Percentiles rank a stretch among this genome's conserved stretches.
phyloP scores from a whole-genome alignment of 345 rosid genomes.

The Aquilaria yunnanensis region DNA sequence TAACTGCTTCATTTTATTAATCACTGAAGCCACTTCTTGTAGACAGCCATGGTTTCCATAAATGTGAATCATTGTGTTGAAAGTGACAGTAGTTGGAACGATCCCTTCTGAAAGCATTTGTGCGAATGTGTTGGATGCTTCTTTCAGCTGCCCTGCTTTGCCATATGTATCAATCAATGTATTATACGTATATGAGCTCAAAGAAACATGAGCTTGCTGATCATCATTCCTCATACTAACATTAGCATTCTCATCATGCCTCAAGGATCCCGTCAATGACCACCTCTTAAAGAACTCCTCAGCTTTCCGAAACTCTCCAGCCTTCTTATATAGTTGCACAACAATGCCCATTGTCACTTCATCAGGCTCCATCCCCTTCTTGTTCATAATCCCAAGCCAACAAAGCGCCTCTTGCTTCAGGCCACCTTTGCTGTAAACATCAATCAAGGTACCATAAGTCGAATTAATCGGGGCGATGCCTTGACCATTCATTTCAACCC shows the following conservation, averaged over 20 bases:
- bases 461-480: slow-evolving; percentile 60
- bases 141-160: slow-evolving; percentile 65
- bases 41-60: slow-evolving; percentile 66
- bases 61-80: slow-evolving; percentile 82
- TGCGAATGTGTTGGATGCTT: slow-evolving; percentile 58
- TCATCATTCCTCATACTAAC: slow-evolving; percentile 14
- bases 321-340: slow-evolving; percentile 85
- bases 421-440: slow-evolving; percentile 86
- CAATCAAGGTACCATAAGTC: slow-evolving; percentile 83
- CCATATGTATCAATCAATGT: slow-evolving; percentile 88
- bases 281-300: slow-evolving; percentile 75
- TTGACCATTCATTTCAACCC: slow-evolving; percentile 58
- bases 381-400: slow-evolving; percentile 77
- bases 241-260: slow-evolving; percentile 16
- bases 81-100: slow-evolving; percentile 78
- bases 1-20: slow-evolving; percentile 70
- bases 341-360: slow-evolving; percentile 77
- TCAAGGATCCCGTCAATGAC: slow-evolving; percentile 41
- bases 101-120: slow-evolving; percentile 67
- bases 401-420: slow-evolving; percentile 44
- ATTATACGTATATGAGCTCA: slow-evolving; percentile 65
- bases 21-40: slow-evolving; percentile 55
- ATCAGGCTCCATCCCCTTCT: slow-evolving; percentile 69
- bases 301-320: slow-evolving; percentile 68
- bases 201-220: slow-evolving; percentile 24